Conservation (phyloP, 768 basidiomycete species). For the Naganishia friedmannii region DNA sequence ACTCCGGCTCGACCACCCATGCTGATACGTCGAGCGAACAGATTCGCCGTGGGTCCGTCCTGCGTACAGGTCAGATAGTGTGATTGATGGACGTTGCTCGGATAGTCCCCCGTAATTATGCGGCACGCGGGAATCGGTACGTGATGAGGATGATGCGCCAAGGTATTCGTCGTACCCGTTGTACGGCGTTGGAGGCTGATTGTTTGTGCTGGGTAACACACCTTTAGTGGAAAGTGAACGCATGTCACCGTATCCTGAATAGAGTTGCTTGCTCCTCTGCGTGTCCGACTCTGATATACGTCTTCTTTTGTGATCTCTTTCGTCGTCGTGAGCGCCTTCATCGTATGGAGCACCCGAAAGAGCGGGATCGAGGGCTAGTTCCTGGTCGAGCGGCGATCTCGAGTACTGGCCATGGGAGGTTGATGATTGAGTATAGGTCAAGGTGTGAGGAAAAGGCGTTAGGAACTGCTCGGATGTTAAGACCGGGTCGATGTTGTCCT, state of each 20-base stretch:
- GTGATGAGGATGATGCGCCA: neutral
- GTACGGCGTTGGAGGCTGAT: neutral
- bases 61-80: slow-evolving; percentile 8
- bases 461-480: neutral
- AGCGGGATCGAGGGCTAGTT: neutral
- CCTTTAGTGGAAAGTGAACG: neutral
- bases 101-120: neutral
- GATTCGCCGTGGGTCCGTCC: slow-evolving; percentile 1
- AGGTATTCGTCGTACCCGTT: neutral
- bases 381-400: neutral
- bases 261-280: neutral
- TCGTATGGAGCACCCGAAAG: neutral
- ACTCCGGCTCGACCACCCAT: slow-evolving; percentile 20
- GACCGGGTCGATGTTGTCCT: neutral
- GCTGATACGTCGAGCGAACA: slow-evolving; percentile 16
- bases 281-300: neutral
- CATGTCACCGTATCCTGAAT: neutral
- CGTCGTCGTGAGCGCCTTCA: neutral
- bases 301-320: neutral
- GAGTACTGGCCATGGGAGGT: neutral
- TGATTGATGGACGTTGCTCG: neutral
- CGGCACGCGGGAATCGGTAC: neutral
- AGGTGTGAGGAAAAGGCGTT: neutral
- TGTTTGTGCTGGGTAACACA: neutral
- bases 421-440: neutral